Percentiles rank a stretch among this genome's conserved stretches.
Conservation (phyloP, 306 rosid species). For the Casuarina cunninghamiana region DNA sequence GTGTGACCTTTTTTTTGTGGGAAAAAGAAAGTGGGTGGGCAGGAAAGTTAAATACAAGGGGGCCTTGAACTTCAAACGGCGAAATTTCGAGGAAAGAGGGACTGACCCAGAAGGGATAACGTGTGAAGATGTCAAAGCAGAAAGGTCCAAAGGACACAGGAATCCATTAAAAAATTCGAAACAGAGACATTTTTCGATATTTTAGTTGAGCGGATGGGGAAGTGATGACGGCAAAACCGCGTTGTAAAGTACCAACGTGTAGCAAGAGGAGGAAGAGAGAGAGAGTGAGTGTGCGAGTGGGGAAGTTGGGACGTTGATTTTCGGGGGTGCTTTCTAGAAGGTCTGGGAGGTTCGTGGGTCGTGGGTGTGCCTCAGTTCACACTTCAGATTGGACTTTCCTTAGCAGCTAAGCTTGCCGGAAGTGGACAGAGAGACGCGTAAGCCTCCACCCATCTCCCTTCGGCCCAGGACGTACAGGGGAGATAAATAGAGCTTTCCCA, state of each 20-base stretch:
- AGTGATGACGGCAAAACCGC: conserved; percentile 22
- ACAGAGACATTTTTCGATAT: background rate
- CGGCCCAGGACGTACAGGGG: too few species aligned
- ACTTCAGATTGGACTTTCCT: conserved; percentile 20
- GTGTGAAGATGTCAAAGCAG: conserved; percentile 47
- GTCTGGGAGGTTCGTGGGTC: conserved; percentile 14
- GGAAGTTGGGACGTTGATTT: background rate
- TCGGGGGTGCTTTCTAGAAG: conserved; percentile 31
- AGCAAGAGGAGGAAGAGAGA: conserved; percentile 11
- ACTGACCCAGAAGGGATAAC: conserved; percentile 18
- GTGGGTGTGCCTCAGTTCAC: conserved; percentile 18
- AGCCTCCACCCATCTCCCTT: background rate
- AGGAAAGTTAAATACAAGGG: conserved; percentile 24
- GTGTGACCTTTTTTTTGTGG: background rate
- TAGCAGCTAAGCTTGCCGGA: conserved; percentile 34
- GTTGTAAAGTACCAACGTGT: conserved; percentile 18
- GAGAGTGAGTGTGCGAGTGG: background rate
- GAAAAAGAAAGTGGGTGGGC: background rate
- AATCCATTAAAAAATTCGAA: too few species aligned
- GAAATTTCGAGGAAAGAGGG: conserved; percentile 39
- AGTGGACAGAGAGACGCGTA: conserved; percentile 24
- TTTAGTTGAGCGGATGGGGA: background rate
- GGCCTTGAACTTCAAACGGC: background rate
- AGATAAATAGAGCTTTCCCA: too few species aligned
- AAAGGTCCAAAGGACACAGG: background rate